phyloP scores from a whole-genome alignment of 768 basidiomycete species.

The Saitozyma podzolica region DNA sequence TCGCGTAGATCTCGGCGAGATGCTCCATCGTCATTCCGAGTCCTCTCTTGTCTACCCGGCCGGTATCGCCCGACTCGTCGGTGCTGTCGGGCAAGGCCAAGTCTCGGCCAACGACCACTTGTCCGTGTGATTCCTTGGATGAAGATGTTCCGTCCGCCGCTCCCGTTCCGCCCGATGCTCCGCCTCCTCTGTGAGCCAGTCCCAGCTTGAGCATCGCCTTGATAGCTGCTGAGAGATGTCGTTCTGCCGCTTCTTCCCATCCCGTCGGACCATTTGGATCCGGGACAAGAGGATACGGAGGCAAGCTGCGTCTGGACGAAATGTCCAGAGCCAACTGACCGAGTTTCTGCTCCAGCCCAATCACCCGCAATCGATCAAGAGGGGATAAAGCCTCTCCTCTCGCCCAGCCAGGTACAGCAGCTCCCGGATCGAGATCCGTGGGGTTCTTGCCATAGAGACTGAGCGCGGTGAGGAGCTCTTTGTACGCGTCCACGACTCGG shows the following conservation, averaged over 20 bases:
- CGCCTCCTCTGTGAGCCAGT: neutral
- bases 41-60: slow-evolving; percentile 42
- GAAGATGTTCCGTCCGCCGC: neutral
- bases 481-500: slow-evolving; percentile 36
- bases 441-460: slow-evolving; percentile 28
- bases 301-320: slow-evolving; percentile 1
- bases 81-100: slow-evolving; percentile 17
- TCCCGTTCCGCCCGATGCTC: neutral
- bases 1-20: slow-evolving; percentile 48
- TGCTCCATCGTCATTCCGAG: slow-evolving; percentile 51
- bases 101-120: slow-evolving; percentile 34
- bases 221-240: slow-evolving; percentile 37
- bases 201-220: slow-evolving; percentile 37
- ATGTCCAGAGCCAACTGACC: slow-evolving; percentile 43
- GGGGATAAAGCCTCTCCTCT: slow-evolving; percentile 10
- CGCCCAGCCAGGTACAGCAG: slow-evolving; percentile 11
- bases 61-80: slow-evolving; percentile 19
- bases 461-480: slow-evolving; percentile 34
- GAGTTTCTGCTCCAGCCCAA: slow-evolving; percentile 47
- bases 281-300: slow-evolving; percentile 22
- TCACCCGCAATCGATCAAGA: slow-evolving; percentile 41
- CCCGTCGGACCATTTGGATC: slow-evolving; percentile 1
- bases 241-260: slow-evolving; percentile 40
- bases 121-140: neutral
- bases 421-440: slow-evolving; percentile 2